Base-by-base conservation (phyloP, 495 filamentous ascomycete species). In the Talaromyces stipitatus region DNA sequence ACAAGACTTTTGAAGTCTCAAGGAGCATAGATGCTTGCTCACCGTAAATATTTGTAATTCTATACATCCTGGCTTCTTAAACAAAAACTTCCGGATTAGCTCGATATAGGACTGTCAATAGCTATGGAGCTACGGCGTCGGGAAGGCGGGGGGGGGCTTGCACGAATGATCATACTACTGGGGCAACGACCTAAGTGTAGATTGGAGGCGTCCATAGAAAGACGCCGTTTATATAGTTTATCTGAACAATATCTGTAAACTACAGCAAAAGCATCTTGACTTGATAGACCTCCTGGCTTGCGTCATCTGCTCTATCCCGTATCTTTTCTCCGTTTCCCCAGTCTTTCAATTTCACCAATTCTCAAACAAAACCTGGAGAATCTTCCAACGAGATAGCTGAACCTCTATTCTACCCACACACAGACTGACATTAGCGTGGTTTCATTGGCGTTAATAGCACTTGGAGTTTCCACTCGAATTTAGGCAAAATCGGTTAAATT, bases 21-120 rank as follows among this genome's bases (percentile, higher is more conserved):
- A 54, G n/a, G n/a, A n/a, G 20, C 28, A 32, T 2, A 5, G 46
- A 43, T 2, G 24, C 20, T n/a, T 24, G 60, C 62, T 48, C 62
- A 77, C 74, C 66, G 45, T 77, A 77, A 43, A 78, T 75, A 60
- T 78, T 77, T 18, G 72, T 64, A 60, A 77, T 74, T 2, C 60
- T 60, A 67, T 75, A 77, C 74, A 76, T 78, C 28, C n/a, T 51
- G 14, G 12, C 16, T 51, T 27, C n/a, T 10, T 9, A 23, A 46
- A 10, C 43, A 46, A 6, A n/a, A 36, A 36, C 32, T 36, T 14
- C 16, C 32, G 32, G 3, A 9, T 16, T 36, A n/a, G 14, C 32
- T 16, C 32, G 1, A 36, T 36, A 2, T 36, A 36, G 32, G 32
- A n/a, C 32, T 36, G 32, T 12, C 32, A 33, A 33, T n/a, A 22